These are phyloP conservation scores for Mycena belliarum DNA, from an alignment of 768 basidiomycete species.

Conservation along the genomic window DNA sequence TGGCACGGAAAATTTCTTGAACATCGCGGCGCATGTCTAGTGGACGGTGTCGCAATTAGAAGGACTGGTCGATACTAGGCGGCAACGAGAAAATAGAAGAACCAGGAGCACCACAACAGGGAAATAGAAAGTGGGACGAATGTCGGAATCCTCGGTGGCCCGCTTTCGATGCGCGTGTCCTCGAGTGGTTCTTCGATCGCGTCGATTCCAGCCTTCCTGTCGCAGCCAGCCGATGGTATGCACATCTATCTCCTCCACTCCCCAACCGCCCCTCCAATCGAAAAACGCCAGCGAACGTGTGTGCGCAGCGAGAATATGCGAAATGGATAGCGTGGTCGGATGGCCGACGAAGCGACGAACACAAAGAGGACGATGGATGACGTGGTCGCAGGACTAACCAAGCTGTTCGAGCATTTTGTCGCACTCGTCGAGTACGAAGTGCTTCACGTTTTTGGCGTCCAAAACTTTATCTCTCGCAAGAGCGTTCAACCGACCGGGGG, in stretches of 20 bases:
- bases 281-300: conserved; percentile 38
- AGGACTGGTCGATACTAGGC: conserved; percentile 50
- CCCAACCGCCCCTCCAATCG: conserved; percentile 39
- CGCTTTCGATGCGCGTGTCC: conserved; percentile 36
- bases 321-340: conserved; percentile 43
- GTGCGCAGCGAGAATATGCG: conserved; percentile 37
- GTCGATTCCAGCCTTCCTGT: conserved; percentile 20
- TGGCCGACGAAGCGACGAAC: conserved; percentile 44
- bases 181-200: conserved; percentile 34
- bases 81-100: conserved; percentile 55
- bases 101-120: conserved; percentile 40
- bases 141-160: conserved; percentile 36
- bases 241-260: conserved; percentile 27
- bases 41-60: conserved; percentile 73
- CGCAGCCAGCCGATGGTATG: conserved; percentile 11
- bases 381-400: conserved; percentile 91
- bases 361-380: conserved; percentile 51
- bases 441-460: conserved; percentile 95
- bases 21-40: conserved; percentile 99
- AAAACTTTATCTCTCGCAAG: conserved; percentile 93
- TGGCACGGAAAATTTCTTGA: conserved; percentile 99
- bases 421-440: conserved; percentile 99
- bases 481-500: conserved; percentile 95
- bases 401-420: conserved; percentile 99
- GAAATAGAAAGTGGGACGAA: conserved; percentile 32